Percentiles rank a stretch among this genome's conserved stretches.
Evolutionary conservation across 2,329 filamentous ascomycete species (phyloP).

Genomic region (Beauveria asiatica): DNA sequence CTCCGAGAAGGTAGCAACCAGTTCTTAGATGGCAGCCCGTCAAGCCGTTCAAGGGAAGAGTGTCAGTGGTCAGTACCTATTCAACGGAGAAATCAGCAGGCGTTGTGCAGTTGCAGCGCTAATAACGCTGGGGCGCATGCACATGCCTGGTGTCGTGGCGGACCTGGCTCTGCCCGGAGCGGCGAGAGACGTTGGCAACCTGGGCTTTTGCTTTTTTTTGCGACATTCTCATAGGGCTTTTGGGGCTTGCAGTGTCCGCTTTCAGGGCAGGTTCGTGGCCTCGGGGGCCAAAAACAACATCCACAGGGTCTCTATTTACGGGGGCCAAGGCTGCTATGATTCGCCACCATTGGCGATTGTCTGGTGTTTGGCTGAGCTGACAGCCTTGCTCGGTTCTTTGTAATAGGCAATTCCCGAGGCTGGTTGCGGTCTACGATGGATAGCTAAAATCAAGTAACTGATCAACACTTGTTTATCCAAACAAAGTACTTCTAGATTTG

Average conservation of each 20-base stretch:
- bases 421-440: too few relatives aligned
- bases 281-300: background rate
- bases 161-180: background rate
- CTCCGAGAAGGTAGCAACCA: too few relatives aligned
- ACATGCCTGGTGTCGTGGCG: background rate
- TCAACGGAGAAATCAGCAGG: too few relatives aligned
- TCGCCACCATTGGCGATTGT: background rate
- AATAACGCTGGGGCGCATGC: background rate
- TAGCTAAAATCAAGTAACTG: too few relatives aligned
- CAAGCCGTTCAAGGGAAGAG: background rate
- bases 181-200: too few relatives aligned
- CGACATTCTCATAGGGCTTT: background rate
- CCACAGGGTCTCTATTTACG: background rate
- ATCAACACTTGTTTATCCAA: too few relatives aligned
- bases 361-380: background rate
- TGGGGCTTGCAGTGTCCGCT: background rate
- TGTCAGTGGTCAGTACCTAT: background rate
- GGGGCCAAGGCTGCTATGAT: background rate
- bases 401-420: background rate
- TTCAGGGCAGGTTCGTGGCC: background rate
- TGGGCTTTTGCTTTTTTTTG: background rate
- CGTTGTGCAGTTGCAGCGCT: background rate
- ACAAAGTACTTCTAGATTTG: too few relatives aligned
- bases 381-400: background rate
- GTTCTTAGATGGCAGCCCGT: background rate